Evolutionary conservation across 805 yeast species (phyloP), one percentile per base, ranked within the genome.

Genomic region (Candida schatavii): DNA sequence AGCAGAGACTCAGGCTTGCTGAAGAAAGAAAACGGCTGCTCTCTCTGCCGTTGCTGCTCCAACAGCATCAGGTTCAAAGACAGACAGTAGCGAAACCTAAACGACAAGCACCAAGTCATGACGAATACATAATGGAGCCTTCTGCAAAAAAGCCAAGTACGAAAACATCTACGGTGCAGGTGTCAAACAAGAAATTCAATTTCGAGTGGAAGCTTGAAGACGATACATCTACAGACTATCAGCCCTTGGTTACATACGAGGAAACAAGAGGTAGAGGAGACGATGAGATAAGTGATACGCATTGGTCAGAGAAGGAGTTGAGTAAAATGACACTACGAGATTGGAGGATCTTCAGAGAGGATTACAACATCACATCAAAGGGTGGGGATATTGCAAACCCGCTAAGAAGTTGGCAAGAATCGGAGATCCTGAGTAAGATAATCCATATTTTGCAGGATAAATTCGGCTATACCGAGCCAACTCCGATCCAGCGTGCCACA

Each of bases 401-500:
- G 0, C 57, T 91, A 37, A 66, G 96, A 44, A 57, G 59, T 5
- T 91, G 98, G 97, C 40, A 62, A 0, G 97, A 89, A 49, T 67
- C 81, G 3, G 52, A 55, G 1, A 67, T 85, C 13, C 79, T 84
- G 0, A 52, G 51, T 2, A 28, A 42, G 19, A 14, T 54, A 1
- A 33, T 50, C 3, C 57, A 66, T 1, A 57, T 70, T 5, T 43
- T 83, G n/a, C 28, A 29, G 3, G 39, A 47, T 2, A 54, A 64
- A 4, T 54, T 77, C 19, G 72, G 76, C 0, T 89, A 78, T 53
- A 46, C 50, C 1, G 78, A 77, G 6, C 98, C 98, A 3, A 86
- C 97, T 0, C 93, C 98, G 0, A 85, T 93, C 44, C 99, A 91
- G 59, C 66, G 97, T 47, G 93, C 95, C 0, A 75, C 97, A 0